Evolutionary conservation across 2,329 filamentous ascomycete species (phyloP).

Genomic region (Colletotrichum karsti): DNA sequence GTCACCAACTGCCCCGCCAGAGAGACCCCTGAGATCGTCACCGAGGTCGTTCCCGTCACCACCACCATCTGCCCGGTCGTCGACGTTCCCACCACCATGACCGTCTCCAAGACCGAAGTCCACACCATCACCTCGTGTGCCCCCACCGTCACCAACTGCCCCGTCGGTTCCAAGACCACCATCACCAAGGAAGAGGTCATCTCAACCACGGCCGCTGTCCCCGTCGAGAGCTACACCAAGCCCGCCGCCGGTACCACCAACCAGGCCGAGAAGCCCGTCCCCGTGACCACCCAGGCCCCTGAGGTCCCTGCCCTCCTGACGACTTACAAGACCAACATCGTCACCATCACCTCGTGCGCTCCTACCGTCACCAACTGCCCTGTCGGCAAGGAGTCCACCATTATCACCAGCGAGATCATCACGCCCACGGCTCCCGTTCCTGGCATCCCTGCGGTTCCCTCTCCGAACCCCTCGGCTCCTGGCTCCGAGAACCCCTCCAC

Average conservation of each 20-base stretch:
- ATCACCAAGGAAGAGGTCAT: conserved; percentile 21
- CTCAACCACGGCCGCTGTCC: conserved; percentile 7
- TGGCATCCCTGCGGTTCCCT: neutral
- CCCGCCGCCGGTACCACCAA: neutral
- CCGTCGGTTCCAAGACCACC: conserved; percentile 19
- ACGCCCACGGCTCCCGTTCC: conserved; percentile 26
- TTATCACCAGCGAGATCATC: conserved; percentile 36
- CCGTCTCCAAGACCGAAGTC: conserved; percentile 34
- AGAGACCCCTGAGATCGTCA: conserved; percentile 15
- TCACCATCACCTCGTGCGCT: conserved; percentile 65
- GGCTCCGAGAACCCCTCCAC: neutral
- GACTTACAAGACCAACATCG: conserved; percentile 50
- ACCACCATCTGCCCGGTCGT: conserved; percentile 54
- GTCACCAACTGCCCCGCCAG: conserved; percentile 21
- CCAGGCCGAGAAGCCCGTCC: conserved; percentile 3
- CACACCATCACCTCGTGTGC: conserved; percentile 40
- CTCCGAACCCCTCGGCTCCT: conserved; percentile 18
- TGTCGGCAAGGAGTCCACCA: neutral
- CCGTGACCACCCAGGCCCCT: conserved; percentile 31
- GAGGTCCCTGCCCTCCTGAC: conserved; percentile 32
- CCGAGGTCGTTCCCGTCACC: conserved; percentile 48
- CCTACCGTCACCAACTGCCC: conserved; percentile 39
- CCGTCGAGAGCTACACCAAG: conserved; percentile 26
- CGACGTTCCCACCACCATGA: conserved; percentile 15
- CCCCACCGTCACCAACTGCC: conserved; percentile 34